These are phyloP conservation scores for Ustilaginoidea virens DNA, from an alignment of 2,329 filamentous ascomycete genomes.

Conservation along the genomic window DNA sequence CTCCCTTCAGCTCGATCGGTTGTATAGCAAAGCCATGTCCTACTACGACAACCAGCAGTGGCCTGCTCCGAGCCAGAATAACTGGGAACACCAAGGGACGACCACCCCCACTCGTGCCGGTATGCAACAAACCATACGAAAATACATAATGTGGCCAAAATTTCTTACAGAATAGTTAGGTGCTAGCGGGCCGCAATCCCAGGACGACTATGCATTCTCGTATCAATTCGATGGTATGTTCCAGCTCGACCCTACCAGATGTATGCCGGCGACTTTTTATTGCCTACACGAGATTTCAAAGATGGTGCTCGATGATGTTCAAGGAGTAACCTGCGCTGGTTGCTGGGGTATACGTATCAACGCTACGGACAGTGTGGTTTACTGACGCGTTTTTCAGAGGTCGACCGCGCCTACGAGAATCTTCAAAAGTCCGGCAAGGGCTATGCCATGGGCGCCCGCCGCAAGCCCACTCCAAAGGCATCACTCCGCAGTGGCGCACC, in stretches of 20 bases:
- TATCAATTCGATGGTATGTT: slow-evolving; percentile 80
- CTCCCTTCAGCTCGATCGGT: background rate
- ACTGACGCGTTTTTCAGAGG: slow-evolving; percentile 53
- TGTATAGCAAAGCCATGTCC: slow-evolving; percentile 18
- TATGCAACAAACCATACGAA: slow-evolving; percentile 9
- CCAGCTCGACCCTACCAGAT: background rate
- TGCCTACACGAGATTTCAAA: too few species aligned
- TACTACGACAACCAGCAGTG: slow-evolving; percentile 30
- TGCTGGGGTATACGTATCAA: too few species aligned
- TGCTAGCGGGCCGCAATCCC: slow-evolving; percentile 57
- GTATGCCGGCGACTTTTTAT: too few species aligned
- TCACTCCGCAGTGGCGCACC: slow-evolving; percentile 5
- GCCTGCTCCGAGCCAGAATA: slow-evolving; percentile 22
- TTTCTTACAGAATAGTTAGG: slow-evolving; percentile 28
- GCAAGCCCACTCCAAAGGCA: slow-evolving; percentile 35
- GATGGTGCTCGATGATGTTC: too few species aligned
- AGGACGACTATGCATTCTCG: slow-evolving; percentile 69
- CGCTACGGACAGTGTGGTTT: too few species aligned
- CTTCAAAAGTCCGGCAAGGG: slow-evolving; percentile 93
- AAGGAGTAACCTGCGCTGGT: too few species aligned
- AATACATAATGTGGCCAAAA: background rate
- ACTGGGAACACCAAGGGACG: slow-evolving; percentile 29
- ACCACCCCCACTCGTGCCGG: slow-evolving; percentile 25
- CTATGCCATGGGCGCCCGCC: slow-evolving; percentile 57
- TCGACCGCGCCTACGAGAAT: slow-evolving; percentile 90